Base-by-base conservation (phyloP, 164 flowering plant genomes). In the Nymphaea thermarum region DNA sequence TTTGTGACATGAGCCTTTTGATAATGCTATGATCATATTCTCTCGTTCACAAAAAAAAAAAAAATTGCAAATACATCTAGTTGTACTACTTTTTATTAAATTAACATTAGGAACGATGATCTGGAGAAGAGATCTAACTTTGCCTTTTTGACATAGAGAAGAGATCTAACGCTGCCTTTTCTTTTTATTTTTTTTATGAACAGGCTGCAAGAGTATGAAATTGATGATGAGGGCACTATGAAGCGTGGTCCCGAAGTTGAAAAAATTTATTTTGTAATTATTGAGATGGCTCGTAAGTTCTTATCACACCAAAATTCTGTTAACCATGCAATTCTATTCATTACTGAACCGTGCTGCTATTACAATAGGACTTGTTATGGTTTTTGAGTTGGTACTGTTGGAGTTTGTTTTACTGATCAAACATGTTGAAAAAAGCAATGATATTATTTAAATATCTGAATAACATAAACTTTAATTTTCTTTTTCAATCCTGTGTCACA, bases 261-360 rank as follows among this genome's bases (percentile, higher is more conserved):
- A 73, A 81, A 91, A 78, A 75, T 89, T 61, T 80, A 90, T 68
- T 92, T 92, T 78, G 91, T 92, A 70, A 89, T 95, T 67, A 44
- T 95, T 42, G 99, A 92, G 85, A 80, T 95, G 98, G 80, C 99
- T 70, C 98, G 98, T 95, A 82, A 86, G 99, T 84, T 16, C 63
- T 72, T 59, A 51, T 51, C 57, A 3, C 14, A 8, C 57, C 14
- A 25, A 25, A 25, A 25, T 51, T 51, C 8, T 51, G 57, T 51
- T 51, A 10, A 51, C 5, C 57, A 10, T 51, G 14, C 14, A 15
- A 51, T 51, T 8, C 12, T 0, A 10, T 51, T 51, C 14, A 10
- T 51, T 51, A 8, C 57, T 51, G 57, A 51, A 51, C 14, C 5
- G 36, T 25, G 36, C 36, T 25, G 36, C 1, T 25, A 25, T 25